Percentiles rank a stretch among this genome's conserved stretches.
These are phyloP conservation scores for Gloeopeniophorella convolvens DNA, from an alignment of 768 basidiomycete species.

Conservation along the genomic window DNA sequence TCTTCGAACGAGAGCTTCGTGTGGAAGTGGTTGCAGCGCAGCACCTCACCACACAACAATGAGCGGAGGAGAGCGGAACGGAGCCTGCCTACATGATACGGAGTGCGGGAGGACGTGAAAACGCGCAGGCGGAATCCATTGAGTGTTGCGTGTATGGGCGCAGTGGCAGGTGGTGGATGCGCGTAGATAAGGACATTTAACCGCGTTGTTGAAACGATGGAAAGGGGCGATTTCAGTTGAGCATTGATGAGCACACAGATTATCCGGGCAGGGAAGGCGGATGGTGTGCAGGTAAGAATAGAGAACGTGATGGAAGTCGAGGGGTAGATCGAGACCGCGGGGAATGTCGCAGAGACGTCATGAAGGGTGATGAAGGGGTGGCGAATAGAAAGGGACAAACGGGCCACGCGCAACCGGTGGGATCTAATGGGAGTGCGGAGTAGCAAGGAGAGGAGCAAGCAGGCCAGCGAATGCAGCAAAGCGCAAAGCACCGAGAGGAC, in stretches of 20 bases:
- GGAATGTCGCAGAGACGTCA: slow-evolving; percentile 21
- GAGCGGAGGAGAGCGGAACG: slow-evolving; percentile 35
- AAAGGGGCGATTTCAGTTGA: background rate
- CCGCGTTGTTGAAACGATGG: slow-evolving; percentile 21
- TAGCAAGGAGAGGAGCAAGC: background rate
- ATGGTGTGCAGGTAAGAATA: slow-evolving; percentile 33
- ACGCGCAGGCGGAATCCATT: slow-evolving; percentile 34
- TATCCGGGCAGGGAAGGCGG: slow-evolving; percentile 26
- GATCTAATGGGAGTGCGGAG: background rate
- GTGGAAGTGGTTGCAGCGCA: slow-evolving; percentile 34
- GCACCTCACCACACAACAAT: slow-evolving; percentile 34
- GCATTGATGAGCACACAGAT: slow-evolving; percentile 26
- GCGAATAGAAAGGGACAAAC: background rate
- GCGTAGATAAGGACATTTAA: slow-evolving; percentile 30
- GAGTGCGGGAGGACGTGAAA: slow-evolving; percentile 30
- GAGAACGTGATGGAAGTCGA: slow-evolving; percentile 25
- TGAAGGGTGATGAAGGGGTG: slow-evolving; percentile 7
- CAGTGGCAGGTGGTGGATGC: slow-evolving; percentile 34
- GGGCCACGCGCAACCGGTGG: background rate
- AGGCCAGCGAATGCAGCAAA: background rate
- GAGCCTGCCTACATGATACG: slow-evolving; percentile 32
- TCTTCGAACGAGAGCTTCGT: slow-evolving; percentile 29
- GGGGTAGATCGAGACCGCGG: slow-evolving; percentile 18
- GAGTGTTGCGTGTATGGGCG: slow-evolving; percentile 31
- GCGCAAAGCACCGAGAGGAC: background rate